A percentile compares a stretch with the other conserved stretches of the same genome.
Evolutionary conservation across 1,139 yeast genomes (phyloP).

Genomic region (Debaryomyces sp.): DNA sequence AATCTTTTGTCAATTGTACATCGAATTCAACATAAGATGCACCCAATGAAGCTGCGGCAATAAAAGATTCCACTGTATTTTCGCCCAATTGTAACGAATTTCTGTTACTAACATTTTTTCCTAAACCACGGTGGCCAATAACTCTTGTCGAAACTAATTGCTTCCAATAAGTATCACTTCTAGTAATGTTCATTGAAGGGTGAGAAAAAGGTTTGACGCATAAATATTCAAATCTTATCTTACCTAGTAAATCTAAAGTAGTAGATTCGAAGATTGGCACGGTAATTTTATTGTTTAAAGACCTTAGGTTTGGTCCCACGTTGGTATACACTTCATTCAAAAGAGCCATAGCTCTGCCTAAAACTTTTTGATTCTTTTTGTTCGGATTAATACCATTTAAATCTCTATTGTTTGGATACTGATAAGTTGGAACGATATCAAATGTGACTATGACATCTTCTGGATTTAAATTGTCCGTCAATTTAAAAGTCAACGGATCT

Average conservation of each 20-base stretch:
- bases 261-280: conserved; percentile 78
- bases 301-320: conserved; percentile 71
- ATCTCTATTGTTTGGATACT: conserved; percentile 26
- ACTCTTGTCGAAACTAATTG: conserved; percentile 86
- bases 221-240: conserved; percentile 73
- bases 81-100: conserved; percentile 92
- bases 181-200: conserved; percentile 64
- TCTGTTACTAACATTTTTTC: conserved; percentile 73
- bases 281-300: conserved; percentile 67
- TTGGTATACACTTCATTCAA: conserved; percentile 64
- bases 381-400: not conserved
- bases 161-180: conserved; percentile 90
- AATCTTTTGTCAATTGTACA: conserved; percentile 94
- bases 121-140: conserved; percentile 95
- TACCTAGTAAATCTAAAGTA: conserved; percentile 76
- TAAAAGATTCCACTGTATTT: conserved; percentile 91
- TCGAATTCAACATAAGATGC: conserved; percentile 94
- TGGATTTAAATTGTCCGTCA: conserved; percentile 50
- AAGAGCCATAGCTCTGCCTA: conserved; percentile 88
- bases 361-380: conserved; percentile 44
- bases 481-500: conserved; percentile 80
- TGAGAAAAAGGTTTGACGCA: conserved; percentile 76
- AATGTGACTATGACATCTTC: conserved; percentile 68
- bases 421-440: conserved; percentile 93
- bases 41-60: conserved; percentile 96